Evolutionary conservation across 75 land plant species (phyloP).

Genomic region (Adiantum capillusveneris): DNA sequence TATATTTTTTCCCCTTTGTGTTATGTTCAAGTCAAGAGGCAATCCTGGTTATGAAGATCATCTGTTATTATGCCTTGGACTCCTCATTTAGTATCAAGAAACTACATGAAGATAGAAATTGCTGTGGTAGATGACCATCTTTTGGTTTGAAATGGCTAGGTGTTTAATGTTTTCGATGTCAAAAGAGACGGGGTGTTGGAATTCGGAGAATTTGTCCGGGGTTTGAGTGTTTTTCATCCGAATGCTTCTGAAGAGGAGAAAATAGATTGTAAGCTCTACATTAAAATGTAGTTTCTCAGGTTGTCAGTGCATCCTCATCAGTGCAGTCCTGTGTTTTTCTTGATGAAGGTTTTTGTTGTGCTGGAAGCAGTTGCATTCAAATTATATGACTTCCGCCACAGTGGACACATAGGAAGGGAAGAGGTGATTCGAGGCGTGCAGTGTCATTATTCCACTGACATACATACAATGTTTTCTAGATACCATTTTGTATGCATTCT

Average conservation of each 20-base stretch:
- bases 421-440: conserved; percentile 37
- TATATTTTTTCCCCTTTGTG: too few relatives aligned
- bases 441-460: neutral
- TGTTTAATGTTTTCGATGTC: conserved; percentile 87
- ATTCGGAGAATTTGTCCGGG: conserved; percentile 87
- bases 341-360: neutral
- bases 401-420: conserved; percentile 92
- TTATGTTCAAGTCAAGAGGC: too few relatives aligned
- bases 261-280: conserved; percentile 52
- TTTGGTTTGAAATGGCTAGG: conserved; percentile 33
- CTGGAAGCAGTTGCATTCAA: conserved; percentile 74
- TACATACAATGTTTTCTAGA: too few relatives aligned
- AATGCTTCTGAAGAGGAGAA: conserved; percentile 77
- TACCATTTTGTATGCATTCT: too few relatives aligned
- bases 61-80: neutral
- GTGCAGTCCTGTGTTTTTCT: neutral
- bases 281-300: neutral
- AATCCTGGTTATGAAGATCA: too few relatives aligned
- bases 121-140: neutral
- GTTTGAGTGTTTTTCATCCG: conserved; percentile 92
- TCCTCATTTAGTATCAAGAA: neutral
- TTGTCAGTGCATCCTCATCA: neutral
- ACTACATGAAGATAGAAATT: neutral
- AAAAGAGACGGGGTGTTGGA: conserved; percentile 78
- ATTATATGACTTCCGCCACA: conserved; percentile 77